Conservation (phyloP, 495 filamentous ascomycete species). For the Aspergillus taichungensis region DNA sequence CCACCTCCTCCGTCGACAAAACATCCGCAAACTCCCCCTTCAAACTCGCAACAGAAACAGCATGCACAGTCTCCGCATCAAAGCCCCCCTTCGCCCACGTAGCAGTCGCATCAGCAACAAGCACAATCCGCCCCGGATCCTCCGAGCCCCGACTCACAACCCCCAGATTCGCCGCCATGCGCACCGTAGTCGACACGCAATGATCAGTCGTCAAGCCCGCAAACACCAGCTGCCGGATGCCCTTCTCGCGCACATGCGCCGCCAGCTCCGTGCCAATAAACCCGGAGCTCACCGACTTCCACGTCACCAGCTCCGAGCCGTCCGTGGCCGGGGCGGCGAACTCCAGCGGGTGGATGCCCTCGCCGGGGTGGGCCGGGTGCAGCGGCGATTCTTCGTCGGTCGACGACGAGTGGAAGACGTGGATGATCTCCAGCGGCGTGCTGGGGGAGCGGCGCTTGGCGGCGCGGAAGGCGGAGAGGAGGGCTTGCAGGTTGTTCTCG, state of each 20-base stretch:
- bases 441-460: constrained; percentile 2
- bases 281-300: constrained; percentile 40
- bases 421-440: constrained; percentile 28
- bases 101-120: constrained; percentile 41
- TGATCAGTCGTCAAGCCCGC: constrained; percentile 42
- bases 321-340: constrained; percentile 29
- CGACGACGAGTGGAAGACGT: constrained; percentile 41
- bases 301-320: constrained; percentile 33
- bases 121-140: constrained; percentile 32
- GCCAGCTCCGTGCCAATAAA: constrained; percentile 42
- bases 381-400: constrained; percentile 20
- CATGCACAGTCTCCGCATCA: constrained; percentile 40
- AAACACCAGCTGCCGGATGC: constrained; percentile 30
- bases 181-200: constrained; percentile 41
- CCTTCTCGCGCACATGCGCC: constrained; percentile 22
- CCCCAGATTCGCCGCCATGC: constrained; percentile 41
- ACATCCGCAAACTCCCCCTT: constrained; percentile 41
- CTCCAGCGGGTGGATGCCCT: constrained; percentile 27
- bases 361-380: constrained; percentile 20
- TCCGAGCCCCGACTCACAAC: constrained; percentile 30
- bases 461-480: constrained; percentile 34
- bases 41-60: constrained; percentile 38
- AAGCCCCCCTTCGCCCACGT: constrained; percentile 35
- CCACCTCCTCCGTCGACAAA: constrained; percentile 27
- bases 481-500: constrained; percentile 32